phyloP scores from a whole-genome alignment of 306 rosid species.

The Gastrolobium villosum region DNA sequence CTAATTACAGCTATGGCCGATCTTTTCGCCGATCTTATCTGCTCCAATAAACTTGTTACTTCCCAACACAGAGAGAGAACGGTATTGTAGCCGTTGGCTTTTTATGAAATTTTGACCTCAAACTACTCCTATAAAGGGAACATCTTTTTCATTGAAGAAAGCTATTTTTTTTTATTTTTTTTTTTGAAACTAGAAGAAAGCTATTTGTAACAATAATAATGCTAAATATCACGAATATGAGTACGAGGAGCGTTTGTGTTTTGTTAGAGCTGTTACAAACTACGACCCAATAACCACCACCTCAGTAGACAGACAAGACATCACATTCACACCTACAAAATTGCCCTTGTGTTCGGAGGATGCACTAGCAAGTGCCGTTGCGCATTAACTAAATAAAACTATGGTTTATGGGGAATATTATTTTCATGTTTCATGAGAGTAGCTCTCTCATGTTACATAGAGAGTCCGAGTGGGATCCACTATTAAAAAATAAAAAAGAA shows the following conservation, averaged over 20 bases:
- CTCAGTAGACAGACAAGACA: background rate
- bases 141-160: background rate
- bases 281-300: background rate
- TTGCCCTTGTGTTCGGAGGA: background rate
- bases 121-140: slow-evolving; percentile 44
- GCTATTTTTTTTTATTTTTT: background rate
- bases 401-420: too few relatives aligned
- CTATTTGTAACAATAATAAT: slow-evolving; percentile 14
- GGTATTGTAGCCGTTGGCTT: slow-evolving; percentile 63
- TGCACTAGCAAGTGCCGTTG: background rate
- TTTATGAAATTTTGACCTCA: slow-evolving; percentile 34
- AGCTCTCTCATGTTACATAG: too few relatives aligned
- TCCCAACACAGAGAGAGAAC: slow-evolving; percentile 8
- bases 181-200: too few relatives aligned
- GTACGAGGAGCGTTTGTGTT: slow-evolving; percentile 23
- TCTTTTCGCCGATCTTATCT: slow-evolving; percentile 54
- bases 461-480: too few relatives aligned
- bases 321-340: background rate
- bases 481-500: too few relatives aligned
- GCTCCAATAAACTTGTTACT: slow-evolving; percentile 41
- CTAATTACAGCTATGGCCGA: slow-evolving; percentile 42
- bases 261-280: background rate
- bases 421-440: too few relatives aligned
- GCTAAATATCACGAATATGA: slow-evolving; percentile 5
- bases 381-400: background rate